Evolutionary conservation across 2,329 filamentous ascomycete species (phyloP), one percentile per base, ranked within the genome.

Genomic region (Endothia cerciana): DNA sequence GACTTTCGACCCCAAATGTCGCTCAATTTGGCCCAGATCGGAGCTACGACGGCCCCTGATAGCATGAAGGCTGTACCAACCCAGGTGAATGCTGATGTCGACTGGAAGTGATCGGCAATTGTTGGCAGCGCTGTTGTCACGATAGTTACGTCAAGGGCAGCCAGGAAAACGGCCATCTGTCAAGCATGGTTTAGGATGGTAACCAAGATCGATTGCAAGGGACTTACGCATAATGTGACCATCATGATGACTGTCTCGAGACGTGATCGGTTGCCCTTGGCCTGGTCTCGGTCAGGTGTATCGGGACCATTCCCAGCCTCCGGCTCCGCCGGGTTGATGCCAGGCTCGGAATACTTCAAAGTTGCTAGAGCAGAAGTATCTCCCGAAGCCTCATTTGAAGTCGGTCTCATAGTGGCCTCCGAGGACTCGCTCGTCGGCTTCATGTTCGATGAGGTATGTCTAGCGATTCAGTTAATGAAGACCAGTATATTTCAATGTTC

Each of bases 1-100:
- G 76, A 75, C 64, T 80, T 80, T 10, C 79, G 75, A 3, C 79
- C 79, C 77, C 77, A 81, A 30, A 80, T 80, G 65, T 81, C 79
- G n/a, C 74, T 76, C 57, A 79, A 70, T 59, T 77, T 79, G 0
- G 84, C 85, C 87, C 87, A 90, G 62, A 88, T 83, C 1, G 87
- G 87, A 0, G 80, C 82, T 0, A 80, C 79, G 0, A 86, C 85
- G 0, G 86, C 85, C 70, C 85, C 85, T 13, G 86, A 86, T 7
- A 90, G 82, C 0, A 90, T 75, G 72, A 88, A 91, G 1, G 88
- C 85, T 25, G 83, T 85, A 1, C 87, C 88, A 61, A 91, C 87
- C 89, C 88, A 90, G 22, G 84, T 83, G 73, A 90, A 91, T 11
- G 86, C 85, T 13, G 82, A 77, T 2, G 71, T 66, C 8, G 85